Percentiles rank a stretch among this genome's conserved stretches.
These are phyloP conservation scores for Coemansia sp. DNA, from an alignment of 192 early-diverging fungal genomes.

Conservation along the genomic window DNA sequence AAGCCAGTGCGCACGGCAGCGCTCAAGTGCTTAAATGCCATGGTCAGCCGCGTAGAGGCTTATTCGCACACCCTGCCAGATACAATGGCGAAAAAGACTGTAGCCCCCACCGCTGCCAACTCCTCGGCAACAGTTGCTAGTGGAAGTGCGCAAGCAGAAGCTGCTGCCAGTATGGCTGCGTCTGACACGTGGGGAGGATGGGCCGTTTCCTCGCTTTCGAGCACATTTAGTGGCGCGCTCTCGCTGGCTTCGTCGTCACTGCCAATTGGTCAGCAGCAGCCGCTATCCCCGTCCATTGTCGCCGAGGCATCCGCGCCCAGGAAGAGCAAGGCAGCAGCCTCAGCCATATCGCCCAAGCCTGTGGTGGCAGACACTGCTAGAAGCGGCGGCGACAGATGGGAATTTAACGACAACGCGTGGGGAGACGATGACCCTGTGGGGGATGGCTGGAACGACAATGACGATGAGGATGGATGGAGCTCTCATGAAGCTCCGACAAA, in stretches of 20 bases:
- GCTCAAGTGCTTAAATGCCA: slow-evolving; percentile 67
- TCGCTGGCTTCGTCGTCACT: slow-evolving; percentile 37
- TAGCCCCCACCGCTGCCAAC: slow-evolving; percentile 10
- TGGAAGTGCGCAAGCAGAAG: slow-evolving; percentile 17
- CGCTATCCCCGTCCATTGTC: not conserved
- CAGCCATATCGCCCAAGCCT: not conserved
- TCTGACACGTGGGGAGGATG: slow-evolving; percentile 78
- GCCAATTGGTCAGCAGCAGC: slow-evolving; percentile 12
- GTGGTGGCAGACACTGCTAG: not conserved
- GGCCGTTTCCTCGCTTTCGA: slow-evolving; percentile 81
- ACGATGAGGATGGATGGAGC: slow-evolving; percentile 31
- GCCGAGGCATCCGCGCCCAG: not conserved
- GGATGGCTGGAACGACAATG: slow-evolving; percentile 13
- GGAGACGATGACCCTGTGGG: slow-evolving; percentile 2
- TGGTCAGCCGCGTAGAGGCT: slow-evolving; percentile 68
- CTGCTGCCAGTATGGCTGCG: slow-evolving; percentile 48
- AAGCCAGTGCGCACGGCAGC: slow-evolving; percentile 79
- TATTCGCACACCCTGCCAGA: slow-evolving; percentile 71
- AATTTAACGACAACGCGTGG: slow-evolving; percentile 32
- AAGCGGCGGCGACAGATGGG: slow-evolving; percentile 16
- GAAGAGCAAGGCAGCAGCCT: not conserved
- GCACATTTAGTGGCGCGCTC: slow-evolving; percentile 37
- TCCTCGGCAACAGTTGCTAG: slow-evolving; percentile 3
- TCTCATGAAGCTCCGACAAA: not conserved
- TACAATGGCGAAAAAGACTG: slow-evolving; percentile 44